A percentile compares a stretch with the other conserved stretches of the same genome.
phyloP scores from a whole-genome alignment of 805 yeast genomes.

The Yarrowia sp. region DNA sequence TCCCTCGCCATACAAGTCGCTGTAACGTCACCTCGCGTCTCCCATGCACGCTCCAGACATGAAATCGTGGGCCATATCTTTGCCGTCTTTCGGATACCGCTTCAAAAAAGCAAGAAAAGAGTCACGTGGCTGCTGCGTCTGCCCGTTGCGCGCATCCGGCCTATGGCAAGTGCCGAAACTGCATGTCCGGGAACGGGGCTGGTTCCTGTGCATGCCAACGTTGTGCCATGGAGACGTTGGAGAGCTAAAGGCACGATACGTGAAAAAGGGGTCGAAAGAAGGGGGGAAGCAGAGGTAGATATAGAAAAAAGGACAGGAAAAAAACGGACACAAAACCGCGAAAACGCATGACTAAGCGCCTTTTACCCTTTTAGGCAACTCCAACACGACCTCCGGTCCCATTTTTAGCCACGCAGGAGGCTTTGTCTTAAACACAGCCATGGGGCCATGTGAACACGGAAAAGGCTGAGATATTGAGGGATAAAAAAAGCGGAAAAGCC shows the following conservation, averaged over 20 bases:
- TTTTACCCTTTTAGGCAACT: too few species aligned
- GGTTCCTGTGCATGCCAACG: slow-evolving; percentile 6
- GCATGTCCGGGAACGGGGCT: slow-evolving; percentile 13
- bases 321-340: neutral
- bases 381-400: neutral
- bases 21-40: neutral
- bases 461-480: too few species aligned
- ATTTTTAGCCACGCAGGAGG: neutral
- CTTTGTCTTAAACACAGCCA: neutral
- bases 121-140: neutral
- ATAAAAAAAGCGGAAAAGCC: too few species aligned
- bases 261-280: neutral
- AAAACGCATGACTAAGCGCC: too few species aligned
- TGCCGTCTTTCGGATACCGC: neutral
- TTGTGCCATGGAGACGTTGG: too few species aligned
- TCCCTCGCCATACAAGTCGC: too few species aligned
- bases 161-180: neutral
- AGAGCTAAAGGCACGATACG: too few species aligned
- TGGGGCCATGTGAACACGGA: neutral
- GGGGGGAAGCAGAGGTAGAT: neutral
- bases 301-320: neutral
- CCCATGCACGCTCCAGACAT: neutral
- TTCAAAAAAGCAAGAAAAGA: neutral
- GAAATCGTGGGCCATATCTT: neutral
- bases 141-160: neutral